Conservation (phyloP, 2,329 filamentous ascomycete genomes). For the Monosporascus sp. region DNA sequence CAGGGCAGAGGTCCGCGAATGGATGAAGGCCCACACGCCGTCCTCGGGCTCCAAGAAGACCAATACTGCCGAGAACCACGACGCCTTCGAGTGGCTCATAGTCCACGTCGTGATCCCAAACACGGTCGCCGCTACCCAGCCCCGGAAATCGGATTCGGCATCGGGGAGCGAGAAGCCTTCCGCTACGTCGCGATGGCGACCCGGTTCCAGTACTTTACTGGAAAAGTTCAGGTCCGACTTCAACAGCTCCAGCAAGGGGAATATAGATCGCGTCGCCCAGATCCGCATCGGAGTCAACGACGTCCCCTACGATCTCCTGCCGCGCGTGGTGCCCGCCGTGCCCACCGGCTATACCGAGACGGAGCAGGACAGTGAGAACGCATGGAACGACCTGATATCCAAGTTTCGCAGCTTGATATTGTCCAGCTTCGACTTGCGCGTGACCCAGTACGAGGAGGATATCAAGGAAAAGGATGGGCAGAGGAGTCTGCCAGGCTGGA, state of each 20-base stretch:
- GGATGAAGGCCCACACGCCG: conserved; percentile 75
- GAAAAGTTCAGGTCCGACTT: conserved; percentile 91
- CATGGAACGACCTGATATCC: conserved; percentile 76
- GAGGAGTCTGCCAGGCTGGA: conserved; percentile 86
- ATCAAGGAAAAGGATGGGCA: conserved; percentile 92
- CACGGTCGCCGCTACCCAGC: conserved; percentile 73
- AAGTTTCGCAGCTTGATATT: conserved; percentile 87
- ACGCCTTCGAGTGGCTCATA: conserved; percentile 94
- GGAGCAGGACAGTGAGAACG: conserved; percentile 70
- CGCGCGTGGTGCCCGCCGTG: conserved; percentile 57
- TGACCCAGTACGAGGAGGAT: conserved; percentile 93
- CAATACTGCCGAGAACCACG: conserved; percentile 81
- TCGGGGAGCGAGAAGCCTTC: conserved; percentile 53
- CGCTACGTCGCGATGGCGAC: conserved; percentile 67
- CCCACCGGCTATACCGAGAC: conserved; percentile 63
- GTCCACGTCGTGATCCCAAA: conserved; percentile 89
- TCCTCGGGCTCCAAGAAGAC: conserved; percentile 52
- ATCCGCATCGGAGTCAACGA: conserved; percentile 72
- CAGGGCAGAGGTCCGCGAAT: conserved; percentile 76
- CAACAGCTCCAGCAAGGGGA: conserved; percentile 65
- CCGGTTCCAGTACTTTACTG: conserved; percentile 73
- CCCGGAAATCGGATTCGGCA: conserved; percentile 53
- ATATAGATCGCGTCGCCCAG: conserved; percentile 75
- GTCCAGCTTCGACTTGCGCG: conserved; percentile 82
- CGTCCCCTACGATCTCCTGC: conserved; percentile 59